Conservation (phyloP, 345 rosid genomes). For the Aegle marmelos region DNA sequence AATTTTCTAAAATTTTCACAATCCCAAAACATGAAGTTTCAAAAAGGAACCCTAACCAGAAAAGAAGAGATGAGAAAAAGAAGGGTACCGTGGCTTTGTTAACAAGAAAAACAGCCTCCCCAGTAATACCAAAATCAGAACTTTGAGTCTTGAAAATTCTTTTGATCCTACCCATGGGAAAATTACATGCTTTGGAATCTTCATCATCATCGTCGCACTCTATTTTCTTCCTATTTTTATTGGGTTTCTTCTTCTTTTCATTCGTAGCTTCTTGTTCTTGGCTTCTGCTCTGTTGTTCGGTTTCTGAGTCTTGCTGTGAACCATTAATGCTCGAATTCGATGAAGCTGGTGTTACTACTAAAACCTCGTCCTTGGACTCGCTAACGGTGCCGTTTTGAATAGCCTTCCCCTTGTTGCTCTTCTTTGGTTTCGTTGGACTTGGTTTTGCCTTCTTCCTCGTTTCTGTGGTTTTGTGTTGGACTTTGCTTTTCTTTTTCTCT, state of each 20-base stretch:
- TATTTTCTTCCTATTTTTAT: conserved; percentile 16
- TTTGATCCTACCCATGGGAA: conserved; percentile 73
- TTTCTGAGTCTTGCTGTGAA: conserved; percentile 14
- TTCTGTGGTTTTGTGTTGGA: neutral
- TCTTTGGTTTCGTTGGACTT: neutral
- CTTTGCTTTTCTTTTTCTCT: conserved; percentile 5
- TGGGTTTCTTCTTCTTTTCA: conserved; percentile 14
- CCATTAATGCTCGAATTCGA: conserved; percentile 31
- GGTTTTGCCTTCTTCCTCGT: conserved; percentile 6
- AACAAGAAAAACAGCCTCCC: conserved; percentile 71
- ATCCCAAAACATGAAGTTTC: neutral
- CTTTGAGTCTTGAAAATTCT: conserved; percentile 60
- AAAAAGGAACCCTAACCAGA: conserved; percentile 8
- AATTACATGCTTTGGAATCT: conserved; percentile 39
- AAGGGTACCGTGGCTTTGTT: conserved; percentile 73
- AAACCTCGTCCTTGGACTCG: conserved; percentile 8
- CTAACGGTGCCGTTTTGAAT: conserved; percentile 11
- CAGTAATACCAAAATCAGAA: conserved; percentile 31
- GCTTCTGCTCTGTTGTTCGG: conserved; percentile 14
- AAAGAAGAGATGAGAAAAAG: neutral
- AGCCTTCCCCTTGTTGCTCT: neutral
- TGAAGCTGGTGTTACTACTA: neutral
- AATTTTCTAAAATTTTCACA: neutral
- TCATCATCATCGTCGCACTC: conserved; percentile 28
- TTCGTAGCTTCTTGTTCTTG: neutral